These are phyloP conservation scores for Penicillium cataractarum DNA, from an alignment of 495 filamentous ascomycete genomes.

Conservation along the genomic window DNA sequence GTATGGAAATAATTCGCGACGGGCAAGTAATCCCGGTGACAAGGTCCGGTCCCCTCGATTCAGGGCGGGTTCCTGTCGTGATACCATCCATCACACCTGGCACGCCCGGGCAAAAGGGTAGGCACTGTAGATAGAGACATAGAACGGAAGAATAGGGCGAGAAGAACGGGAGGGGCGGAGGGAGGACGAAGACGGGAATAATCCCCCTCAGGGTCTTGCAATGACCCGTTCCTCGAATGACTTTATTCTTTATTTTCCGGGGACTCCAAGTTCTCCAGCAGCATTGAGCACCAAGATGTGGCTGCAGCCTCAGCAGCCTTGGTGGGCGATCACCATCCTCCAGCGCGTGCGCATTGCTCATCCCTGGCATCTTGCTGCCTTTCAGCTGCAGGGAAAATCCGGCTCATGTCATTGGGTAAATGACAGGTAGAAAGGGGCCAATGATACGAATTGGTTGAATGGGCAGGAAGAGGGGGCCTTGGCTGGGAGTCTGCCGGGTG, in stretches of 20 bases:
- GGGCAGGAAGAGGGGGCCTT: neutral
- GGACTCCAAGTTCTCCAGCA: conserved; percentile 2
- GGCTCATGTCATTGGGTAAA: conserved; percentile 19
- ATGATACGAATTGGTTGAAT: neutral
- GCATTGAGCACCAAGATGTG: conserved; percentile 35
- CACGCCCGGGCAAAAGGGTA: neutral
- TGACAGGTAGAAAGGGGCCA: conserved; percentile 14
- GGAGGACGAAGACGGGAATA: neutral
- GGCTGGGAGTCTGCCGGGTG: conserved; percentile 6
- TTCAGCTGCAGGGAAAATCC: conserved; percentile 26
- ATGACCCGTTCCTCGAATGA: conserved; percentile 4
- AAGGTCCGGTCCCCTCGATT: conserved; percentile 5
- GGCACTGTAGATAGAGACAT: too few relatives aligned
- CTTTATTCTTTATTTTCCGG: conserved; percentile 33
- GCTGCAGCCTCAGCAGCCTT: conserved; percentile 31
- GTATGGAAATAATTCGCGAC: conserved; percentile 19
- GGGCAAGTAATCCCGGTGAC: conserved; percentile 19
- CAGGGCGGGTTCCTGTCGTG: conserved; percentile 17
- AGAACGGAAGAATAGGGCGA: neutral
- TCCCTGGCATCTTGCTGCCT: conserved; percentile 27
- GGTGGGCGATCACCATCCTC: conserved; percentile 18
- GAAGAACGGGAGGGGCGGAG: neutral
- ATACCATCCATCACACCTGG: conserved; percentile 9
- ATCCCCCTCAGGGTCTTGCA: conserved; percentile 9
- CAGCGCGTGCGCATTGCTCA: conserved; percentile 29